A percentile compares a stretch with the other conserved stretches of the same genome.
phyloP scores from a whole-genome alignment of 208 protist species.

The Trichomonas tenax region DNA sequence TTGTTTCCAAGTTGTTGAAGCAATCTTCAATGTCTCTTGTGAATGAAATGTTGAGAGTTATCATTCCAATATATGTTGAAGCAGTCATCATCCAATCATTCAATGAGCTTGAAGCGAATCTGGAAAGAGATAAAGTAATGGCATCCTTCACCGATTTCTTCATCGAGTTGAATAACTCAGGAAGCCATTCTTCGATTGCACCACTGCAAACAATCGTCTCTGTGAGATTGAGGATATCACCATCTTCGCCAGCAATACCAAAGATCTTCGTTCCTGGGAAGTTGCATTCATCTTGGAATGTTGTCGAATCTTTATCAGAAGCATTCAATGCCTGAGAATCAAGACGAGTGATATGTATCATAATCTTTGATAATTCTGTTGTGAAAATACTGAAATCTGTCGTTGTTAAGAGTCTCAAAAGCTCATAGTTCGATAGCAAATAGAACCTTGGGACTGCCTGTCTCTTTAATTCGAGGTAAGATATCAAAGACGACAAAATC shows the following conservation, averaged over 20 bases:
- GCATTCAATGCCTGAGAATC: not conserved
- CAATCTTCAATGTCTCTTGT: conserved; percentile 1
- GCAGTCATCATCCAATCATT: not conserved
- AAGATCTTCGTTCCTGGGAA: not conserved
- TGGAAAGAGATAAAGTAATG: not conserved
- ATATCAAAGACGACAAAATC: not conserved
- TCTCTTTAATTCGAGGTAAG: not conserved
- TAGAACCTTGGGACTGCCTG: not conserved
- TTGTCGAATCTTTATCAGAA: not conserved
- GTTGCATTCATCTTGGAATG: not conserved
- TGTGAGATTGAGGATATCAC: not conserved
- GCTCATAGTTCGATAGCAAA: not conserved
- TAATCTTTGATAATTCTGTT: not conserved
- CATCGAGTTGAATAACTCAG: not conserved
- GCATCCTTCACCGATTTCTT: not conserved
- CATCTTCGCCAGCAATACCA: not conserved
- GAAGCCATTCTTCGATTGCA: not conserved
- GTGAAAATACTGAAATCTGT: not conserved
- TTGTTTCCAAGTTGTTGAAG: not conserved
- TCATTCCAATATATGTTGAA: not conserved
- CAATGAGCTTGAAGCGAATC: not conserved
- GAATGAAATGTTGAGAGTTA: not conserved
- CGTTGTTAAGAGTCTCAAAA: not conserved
- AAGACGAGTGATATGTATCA: not conserved
- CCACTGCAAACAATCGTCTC: not conserved